Percentiles rank a stretch among this genome's conserved stretches.
phyloP scores from a whole-genome alignment of 106 monocot genomes.

The Dendrobium chrysotoxum region DNA sequence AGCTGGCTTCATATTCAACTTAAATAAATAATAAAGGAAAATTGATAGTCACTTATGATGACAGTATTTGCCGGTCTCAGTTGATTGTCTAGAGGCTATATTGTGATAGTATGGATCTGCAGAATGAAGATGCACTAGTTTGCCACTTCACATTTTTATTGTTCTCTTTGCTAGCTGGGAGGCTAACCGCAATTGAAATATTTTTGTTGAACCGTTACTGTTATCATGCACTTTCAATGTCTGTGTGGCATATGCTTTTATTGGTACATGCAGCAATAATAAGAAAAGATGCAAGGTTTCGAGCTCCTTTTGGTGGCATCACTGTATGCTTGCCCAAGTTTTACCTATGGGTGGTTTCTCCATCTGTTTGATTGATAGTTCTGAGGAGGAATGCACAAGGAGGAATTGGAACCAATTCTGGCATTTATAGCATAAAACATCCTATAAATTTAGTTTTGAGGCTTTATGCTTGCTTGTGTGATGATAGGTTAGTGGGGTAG shows the following conservation, averaged over 20 bases:
- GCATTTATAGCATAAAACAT: not conserved
- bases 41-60: not conserved
- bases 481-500: not conserved
- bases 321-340: not conserved
- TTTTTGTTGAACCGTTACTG: too few relatives aligned
- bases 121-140: too few relatives aligned
- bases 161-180: too few relatives aligned
- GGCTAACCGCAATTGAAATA: too few relatives aligned
- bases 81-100: not conserved
- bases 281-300: not conserved
- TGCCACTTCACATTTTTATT: too few relatives aligned
- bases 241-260: not conserved
- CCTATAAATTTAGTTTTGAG: not conserved
- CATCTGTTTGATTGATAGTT: not conserved
- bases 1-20: too few relatives aligned
- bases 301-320: not conserved
- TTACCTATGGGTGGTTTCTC: not conserved
- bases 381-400: not conserved
- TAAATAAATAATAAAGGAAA: not conserved
- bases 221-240: not conserved
- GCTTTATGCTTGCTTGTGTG: not conserved
- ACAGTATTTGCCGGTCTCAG: too few relatives aligned
- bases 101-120: not conserved
- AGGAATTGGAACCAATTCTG: not conserved
- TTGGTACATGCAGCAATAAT: not conserved